Conservation (phyloP, 148 eudicot genomes). For the Polygonum aviculare region DNA sequence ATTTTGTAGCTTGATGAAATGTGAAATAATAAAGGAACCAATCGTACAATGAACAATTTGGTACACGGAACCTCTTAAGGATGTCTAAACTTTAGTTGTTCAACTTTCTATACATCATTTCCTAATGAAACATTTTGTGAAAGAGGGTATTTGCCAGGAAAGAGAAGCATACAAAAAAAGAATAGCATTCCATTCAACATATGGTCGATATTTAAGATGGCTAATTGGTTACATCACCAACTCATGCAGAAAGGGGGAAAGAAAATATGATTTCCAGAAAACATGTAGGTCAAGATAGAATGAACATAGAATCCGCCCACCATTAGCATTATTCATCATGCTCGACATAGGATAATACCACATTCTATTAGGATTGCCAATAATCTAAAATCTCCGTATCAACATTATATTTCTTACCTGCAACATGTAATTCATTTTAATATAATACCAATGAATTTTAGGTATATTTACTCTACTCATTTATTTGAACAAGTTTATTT, state of each 20-base stretch:
- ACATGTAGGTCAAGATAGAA: background rate
- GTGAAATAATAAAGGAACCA: background rate
- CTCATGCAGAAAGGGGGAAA: background rate
- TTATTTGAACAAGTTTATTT: background rate
- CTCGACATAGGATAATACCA: background rate
- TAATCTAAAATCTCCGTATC: background rate
- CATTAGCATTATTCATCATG: background rate
- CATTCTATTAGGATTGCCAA: background rate
- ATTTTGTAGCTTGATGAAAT: background rate
- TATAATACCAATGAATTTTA: background rate
- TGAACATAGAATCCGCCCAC: background rate
- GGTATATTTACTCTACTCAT: background rate
- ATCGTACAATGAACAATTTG: no score
- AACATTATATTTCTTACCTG: background rate
- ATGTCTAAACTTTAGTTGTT: background rate
- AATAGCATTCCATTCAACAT: background rate
- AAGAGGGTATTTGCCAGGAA: background rate
- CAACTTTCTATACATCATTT: background rate
- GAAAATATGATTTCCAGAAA: background rate
- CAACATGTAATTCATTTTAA: background rate
- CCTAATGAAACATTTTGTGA: background rate
- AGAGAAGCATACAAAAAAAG: background rate
- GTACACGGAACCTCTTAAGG: background rate
- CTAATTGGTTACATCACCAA: background rate
- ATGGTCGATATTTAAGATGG: background rate